These are phyloP conservation scores for Trichoderma hamatum DNA, from an alignment of 2,329 filamentous ascomycete genomes.

Conservation along the genomic window DNA sequence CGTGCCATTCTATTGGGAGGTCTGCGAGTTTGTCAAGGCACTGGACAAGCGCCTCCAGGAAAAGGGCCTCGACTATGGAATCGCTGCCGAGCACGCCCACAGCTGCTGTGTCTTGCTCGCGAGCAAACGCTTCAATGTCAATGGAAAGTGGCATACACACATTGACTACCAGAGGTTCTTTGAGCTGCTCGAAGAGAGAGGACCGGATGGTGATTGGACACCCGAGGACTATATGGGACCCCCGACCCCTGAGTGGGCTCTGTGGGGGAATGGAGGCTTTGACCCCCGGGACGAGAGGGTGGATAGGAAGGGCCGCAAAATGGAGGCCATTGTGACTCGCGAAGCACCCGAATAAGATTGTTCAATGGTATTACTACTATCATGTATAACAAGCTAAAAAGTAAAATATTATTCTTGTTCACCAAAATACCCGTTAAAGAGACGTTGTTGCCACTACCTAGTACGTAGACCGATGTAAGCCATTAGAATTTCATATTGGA, in stretches of 20 bases:
- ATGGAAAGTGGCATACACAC: slow-evolving; percentile 84
- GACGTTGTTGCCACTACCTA: not conserved
- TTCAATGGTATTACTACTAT: not conserved
- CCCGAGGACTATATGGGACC: slow-evolving; percentile 90
- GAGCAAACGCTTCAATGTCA: slow-evolving; percentile 74
- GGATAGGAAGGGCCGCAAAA: slow-evolving; percentile 78
- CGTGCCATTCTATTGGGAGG: slow-evolving; percentile 93
- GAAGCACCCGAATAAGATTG: slow-evolving; percentile 34
- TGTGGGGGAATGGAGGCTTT: slow-evolving; percentile 93
- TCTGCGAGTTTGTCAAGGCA: slow-evolving; percentile 77
- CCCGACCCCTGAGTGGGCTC: slow-evolving; percentile 89
- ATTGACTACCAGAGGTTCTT: slow-evolving; percentile 94
- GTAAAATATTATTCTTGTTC: not conserved
- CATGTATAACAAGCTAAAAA: slow-evolving; percentile 1
- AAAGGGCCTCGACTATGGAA: slow-evolving; percentile 79
- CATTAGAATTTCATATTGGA: slow-evolving; percentile 34
- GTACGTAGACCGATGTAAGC: not conserved
- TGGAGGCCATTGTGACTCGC: slow-evolving; percentile 46
- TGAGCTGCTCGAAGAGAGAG: slow-evolving; percentile 71
- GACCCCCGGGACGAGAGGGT: slow-evolving; percentile 88
- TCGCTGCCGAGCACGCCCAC: slow-evolving; percentile 93
- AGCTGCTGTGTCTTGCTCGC: slow-evolving; percentile 90
- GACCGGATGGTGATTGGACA: slow-evolving; percentile 68
- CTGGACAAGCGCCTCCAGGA: slow-evolving; percentile 69
- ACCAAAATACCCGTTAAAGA: not conserved